Conservation (phyloP, 345 rosid species). For the Aquilaria sinensis region DNA sequence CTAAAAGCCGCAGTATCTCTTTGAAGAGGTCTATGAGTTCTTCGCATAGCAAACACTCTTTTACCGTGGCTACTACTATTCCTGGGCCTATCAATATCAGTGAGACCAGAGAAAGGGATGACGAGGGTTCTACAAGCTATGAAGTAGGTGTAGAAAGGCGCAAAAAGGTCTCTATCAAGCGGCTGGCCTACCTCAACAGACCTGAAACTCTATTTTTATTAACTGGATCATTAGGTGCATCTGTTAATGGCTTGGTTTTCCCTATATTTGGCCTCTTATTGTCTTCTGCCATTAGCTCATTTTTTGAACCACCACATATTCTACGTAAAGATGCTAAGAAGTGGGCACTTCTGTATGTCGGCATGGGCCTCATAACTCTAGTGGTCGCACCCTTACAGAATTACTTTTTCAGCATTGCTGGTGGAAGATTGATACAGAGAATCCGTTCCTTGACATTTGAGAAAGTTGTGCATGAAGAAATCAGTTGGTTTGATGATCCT, state of each 20-base stretch:
- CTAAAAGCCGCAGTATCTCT: slow-evolving; percentile 23
- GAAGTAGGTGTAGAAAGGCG: slow-evolving; percentile 16
- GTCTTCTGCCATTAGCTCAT: slow-evolving; percentile 59
- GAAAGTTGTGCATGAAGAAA: slow-evolving; percentile 76
- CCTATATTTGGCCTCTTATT: slow-evolving; percentile 74
- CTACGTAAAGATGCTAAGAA: slow-evolving; percentile 45
- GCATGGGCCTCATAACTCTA: slow-evolving; percentile 29
- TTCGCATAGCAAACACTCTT: slow-evolving; percentile 37
- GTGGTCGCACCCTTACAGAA: slow-evolving; percentile 50
- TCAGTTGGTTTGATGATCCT: slow-evolving; percentile 84
- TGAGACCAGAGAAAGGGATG: slow-evolving; percentile 15
- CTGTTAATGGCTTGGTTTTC: slow-evolving; percentile 51
- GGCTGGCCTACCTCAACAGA: slow-evolving; percentile 64
- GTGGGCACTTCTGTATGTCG: slow-evolving; percentile 50
- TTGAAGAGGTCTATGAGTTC: slow-evolving; percentile 33
- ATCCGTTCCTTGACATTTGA: slow-evolving; percentile 63
- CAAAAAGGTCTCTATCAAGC: slow-evolving; percentile 43
- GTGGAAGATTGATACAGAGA: slow-evolving; percentile 66
- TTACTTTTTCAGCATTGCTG: slow-evolving; percentile 73
- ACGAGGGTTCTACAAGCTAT: slow-evolving; percentile 1
- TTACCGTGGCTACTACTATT: slow-evolving; percentile 26
- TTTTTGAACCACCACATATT: slow-evolving; percentile 38
- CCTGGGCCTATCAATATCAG: slow-evolving; percentile 21
- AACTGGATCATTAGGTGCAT: slow-evolving; percentile 56
- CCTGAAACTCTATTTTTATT: slow-evolving; percentile 58